Conservation (phyloP, 495 filamentous ascomycete species). For the Bacidia gigantensis region DNA sequence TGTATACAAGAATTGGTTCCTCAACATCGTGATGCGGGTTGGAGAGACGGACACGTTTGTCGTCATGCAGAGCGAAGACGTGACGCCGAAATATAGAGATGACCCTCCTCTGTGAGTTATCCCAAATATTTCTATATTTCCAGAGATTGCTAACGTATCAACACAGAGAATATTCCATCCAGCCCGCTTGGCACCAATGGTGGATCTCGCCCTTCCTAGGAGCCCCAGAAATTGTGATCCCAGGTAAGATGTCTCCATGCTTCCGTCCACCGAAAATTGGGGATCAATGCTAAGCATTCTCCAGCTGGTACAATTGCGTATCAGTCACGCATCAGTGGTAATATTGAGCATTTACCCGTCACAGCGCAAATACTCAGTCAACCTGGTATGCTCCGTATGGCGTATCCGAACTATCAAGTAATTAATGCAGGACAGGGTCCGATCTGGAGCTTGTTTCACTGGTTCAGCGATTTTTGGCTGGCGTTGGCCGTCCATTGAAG, state of each 20-base stretch:
- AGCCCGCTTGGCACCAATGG: background rate
- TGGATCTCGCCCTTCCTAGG: slow-evolving; percentile 5
- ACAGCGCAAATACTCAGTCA: too few species aligned
- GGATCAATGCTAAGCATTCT: background rate
- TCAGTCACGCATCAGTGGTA: slow-evolving; percentile 3
- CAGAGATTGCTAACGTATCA: background rate
- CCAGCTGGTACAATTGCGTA: slow-evolving; percentile 3
- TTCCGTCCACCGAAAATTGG: background rate
- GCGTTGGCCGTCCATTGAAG: too few species aligned
- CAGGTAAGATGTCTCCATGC: background rate
- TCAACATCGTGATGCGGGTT: background rate
- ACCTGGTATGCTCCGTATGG: too few species aligned
- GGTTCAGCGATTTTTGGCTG: too few species aligned
- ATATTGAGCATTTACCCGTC: slow-evolving; percentile 3
- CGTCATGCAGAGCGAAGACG: slow-evolving; percentile 3
- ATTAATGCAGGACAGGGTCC: too few species aligned
- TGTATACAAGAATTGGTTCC: slow-evolving; percentile 9
- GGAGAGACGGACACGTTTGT: slow-evolving; percentile 1
- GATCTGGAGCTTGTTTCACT: too few species aligned
- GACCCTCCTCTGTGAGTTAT: background rate
- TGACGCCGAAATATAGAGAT: slow-evolving; percentile 9
- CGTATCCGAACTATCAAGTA: too few species aligned
- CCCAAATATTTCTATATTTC: background rate
- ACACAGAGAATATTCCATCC: background rate
- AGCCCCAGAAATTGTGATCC: slow-evolving; percentile 8